Evolutionary conservation across 2,329 filamentous ascomycete species (phyloP).

Genomic region (Aspergillus terreus): DNA sequence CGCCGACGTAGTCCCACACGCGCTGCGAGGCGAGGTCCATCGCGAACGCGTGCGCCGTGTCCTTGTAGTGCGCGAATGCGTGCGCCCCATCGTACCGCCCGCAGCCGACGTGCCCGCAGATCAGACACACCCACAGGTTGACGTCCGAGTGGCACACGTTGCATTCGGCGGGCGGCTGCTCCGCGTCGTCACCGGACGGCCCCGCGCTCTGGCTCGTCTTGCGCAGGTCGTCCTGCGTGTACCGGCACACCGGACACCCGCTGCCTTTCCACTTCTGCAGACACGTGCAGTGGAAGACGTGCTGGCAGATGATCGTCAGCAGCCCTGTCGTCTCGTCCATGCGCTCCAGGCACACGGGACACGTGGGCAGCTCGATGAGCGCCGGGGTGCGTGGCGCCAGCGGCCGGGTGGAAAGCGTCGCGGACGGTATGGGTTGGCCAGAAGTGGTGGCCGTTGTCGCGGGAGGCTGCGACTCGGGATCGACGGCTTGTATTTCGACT

Average conservation of each 20-base stretch:
- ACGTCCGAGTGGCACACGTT: constrained; percentile 72
- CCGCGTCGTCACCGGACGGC: constrained; percentile 23
- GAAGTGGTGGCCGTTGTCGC: constrained; percentile 25
- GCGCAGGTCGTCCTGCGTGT: constrained; percentile 64
- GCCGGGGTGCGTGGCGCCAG: constrained; percentile 74
- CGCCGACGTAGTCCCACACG: constrained; percentile 96
- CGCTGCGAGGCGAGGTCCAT: constrained; percentile 91
- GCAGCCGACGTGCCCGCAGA: constrained; percentile 89
- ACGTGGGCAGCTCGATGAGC: constrained; percentile 87
- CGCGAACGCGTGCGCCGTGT: constrained; percentile 83
- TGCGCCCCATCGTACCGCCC: constrained; percentile 92
- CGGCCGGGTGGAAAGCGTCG: constrained; percentile 57
- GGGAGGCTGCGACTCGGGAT: constrained; percentile 29
- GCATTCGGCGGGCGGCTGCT: constrained; percentile 53
- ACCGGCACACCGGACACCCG: constrained; percentile 91
- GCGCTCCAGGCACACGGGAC: constrained; percentile 90
- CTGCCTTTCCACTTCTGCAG: constrained; percentile 93
- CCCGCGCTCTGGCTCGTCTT: constrained; percentile 36
- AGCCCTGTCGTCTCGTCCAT: constrained; percentile 98
- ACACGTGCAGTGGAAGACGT: constrained; percentile 96
- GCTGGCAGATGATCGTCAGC: constrained; percentile 93
- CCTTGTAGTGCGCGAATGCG: constrained; percentile 89
- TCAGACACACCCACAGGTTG: constrained; percentile 92
- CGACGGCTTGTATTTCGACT: constrained; percentile 74
- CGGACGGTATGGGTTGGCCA: constrained; percentile 33